phyloP scores from a whole-genome alignment of 2,329 filamentous ascomycete genomes.

The Fusarium sp. region DNA sequence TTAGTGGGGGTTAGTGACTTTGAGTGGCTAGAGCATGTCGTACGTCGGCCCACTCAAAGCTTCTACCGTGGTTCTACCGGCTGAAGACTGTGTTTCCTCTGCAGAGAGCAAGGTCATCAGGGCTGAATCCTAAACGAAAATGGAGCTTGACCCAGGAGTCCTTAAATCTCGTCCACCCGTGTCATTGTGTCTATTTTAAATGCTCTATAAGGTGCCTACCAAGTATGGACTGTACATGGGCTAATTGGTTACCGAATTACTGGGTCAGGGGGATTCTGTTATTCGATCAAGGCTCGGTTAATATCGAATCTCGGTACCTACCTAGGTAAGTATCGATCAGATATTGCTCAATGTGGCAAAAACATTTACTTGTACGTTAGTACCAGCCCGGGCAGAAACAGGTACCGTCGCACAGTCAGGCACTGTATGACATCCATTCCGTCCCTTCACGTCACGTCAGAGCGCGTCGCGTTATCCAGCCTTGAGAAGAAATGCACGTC shows the following conservation, averaged over 20 bases:
- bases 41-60: conserved; percentile 29
- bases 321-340: conserved; percentile 10
- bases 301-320: conserved; percentile 14
- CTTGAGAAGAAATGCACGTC: conserved; percentile 10
- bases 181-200: conserved; percentile 14
- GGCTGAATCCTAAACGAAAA: conserved; percentile 49
- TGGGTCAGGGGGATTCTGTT: conserved; percentile 31
- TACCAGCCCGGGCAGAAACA: conserved; percentile 15
- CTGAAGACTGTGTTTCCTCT: conserved; percentile 24
- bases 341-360: conserved; percentile 27
- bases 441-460: conserved; percentile 11
- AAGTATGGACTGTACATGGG: background rate
- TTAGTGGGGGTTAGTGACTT: conserved; percentile 34
- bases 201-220: background rate
- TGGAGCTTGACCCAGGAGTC: conserved; percentile 28
- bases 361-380: background rate
- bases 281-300: conserved; percentile 22
- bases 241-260: conserved; percentile 31
- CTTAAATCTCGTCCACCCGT: conserved; percentile 22
- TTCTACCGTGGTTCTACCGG: conserved; percentile 47
- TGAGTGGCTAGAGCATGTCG: conserved; percentile 27
- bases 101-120: conserved; percentile 37
- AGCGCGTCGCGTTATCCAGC: conserved; percentile 23
- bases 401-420: conserved; percentile 14
- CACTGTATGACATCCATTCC: conserved; percentile 10